Percentiles rank a stretch among this genome's conserved stretches.
phyloP scores from a whole-genome alignment of 768 basidiomycete genomes.

The Suillus tomentosus region DNA sequence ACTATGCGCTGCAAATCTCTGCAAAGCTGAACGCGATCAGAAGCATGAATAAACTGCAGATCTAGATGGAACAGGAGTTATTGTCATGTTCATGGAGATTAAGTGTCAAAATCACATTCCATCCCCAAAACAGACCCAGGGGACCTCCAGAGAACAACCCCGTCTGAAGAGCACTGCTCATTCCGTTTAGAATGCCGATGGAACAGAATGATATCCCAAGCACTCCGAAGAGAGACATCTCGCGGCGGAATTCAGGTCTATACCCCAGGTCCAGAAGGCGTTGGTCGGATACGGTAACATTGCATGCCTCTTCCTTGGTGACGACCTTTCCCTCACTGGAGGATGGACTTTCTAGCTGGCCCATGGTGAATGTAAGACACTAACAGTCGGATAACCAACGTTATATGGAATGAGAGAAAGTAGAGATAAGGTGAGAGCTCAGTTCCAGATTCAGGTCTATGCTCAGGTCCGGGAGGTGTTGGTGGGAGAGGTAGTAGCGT shows the following conservation, averaged over 20 bases:
- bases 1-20: slow-evolving; percentile 63
- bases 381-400: background rate
- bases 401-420: background rate
- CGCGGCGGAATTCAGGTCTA: slow-evolving; percentile 55
- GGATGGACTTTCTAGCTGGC: slow-evolving; percentile 5
- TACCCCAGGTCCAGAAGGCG: slow-evolving; percentile 55
- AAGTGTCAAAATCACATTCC: slow-evolving; percentile 46
- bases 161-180: slow-evolving; percentile 62
- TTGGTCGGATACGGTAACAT: slow-evolving; percentile 36
- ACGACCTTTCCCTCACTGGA: slow-evolving; percentile 20
- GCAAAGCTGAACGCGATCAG: slow-evolving; percentile 57
- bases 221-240: slow-evolving; percentile 61
- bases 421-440: slow-evolving; percentile 33
- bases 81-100: background rate
- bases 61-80: slow-evolving; percentile 28
- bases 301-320: slow-evolving; percentile 11
- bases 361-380: background rate
- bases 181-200: slow-evolving; percentile 61
- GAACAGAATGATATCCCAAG: slow-evolving; percentile 62
- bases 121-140: slow-evolving; percentile 61
- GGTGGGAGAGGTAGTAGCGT: slow-evolving; percentile 34
- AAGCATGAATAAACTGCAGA: slow-evolving; percentile 61
- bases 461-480: slow-evolving; percentile 51
- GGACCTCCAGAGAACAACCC: slow-evolving; percentile 61
- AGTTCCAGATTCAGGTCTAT: slow-evolving; percentile 53